Conservation (phyloP, 495 filamentous ascomycete genomes). For the Trichoderma virens region DNA sequence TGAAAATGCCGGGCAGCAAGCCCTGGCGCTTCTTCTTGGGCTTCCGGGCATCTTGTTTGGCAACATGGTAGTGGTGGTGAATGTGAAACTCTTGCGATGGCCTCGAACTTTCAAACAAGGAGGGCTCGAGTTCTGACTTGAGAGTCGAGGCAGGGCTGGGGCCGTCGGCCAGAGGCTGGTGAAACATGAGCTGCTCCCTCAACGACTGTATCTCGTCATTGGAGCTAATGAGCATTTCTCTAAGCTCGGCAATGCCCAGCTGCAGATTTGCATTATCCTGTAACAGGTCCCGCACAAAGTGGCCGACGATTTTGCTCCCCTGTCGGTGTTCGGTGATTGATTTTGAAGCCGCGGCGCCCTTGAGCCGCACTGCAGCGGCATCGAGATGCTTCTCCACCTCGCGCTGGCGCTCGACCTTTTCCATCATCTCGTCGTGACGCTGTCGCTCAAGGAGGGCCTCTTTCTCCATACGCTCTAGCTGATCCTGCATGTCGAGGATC, state of each 20-base stretch:
- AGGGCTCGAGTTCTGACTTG: constrained; percentile 58
- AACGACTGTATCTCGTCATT: constrained; percentile 87
- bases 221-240: constrained; percentile 86
- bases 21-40: constrained; percentile 64
- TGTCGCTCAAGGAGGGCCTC: constrained; percentile 79
- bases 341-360: constrained; percentile 64
- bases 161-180: constrained; percentile 55
- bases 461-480: constrained; percentile 81
- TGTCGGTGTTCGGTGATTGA: constrained; percentile 46
- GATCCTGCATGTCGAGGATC: constrained; percentile 66
- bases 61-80: constrained; percentile 83
- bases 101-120: constrained; percentile 24
- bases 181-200: constrained; percentile 71
- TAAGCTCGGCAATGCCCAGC: constrained; percentile 77
- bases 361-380: constrained; percentile 65
- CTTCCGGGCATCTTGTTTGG: constrained; percentile 56
- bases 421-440: constrained; percentile 70
- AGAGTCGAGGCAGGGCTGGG: constrained; percentile 44
- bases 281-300: constrained; percentile 91
- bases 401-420: constrained; percentile 69
- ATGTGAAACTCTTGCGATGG: constrained; percentile 74
- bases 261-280: constrained; percentile 94
- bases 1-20: constrained; percentile 50
- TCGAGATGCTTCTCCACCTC: constrained; percentile 69
- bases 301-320: constrained; percentile 62